These are phyloP conservation scores for Prinsepia uniflora DNA, from an alignment of 306 rosid species.

Conservation along the genomic window DNA sequence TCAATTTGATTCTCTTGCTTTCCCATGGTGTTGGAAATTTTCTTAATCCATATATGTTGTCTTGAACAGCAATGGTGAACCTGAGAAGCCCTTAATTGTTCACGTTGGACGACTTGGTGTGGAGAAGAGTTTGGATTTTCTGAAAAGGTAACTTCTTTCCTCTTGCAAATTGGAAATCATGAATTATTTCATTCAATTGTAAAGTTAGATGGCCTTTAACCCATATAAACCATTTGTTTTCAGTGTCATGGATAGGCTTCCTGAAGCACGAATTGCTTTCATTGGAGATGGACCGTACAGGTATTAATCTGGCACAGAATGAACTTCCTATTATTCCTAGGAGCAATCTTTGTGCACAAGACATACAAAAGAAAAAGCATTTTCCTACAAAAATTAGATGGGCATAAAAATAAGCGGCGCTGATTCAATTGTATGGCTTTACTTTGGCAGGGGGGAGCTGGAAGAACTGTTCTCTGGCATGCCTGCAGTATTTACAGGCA, in stretches of 20 bases:
- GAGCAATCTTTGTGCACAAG: neutral
- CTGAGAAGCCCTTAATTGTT: slow-evolving; percentile 82
- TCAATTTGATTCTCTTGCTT: slow-evolving; percentile 13
- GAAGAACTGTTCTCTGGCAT: slow-evolving; percentile 83
- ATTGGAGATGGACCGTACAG: slow-evolving; percentile 97
- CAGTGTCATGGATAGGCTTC: slow-evolving; percentile 91
- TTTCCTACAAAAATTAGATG: neutral
- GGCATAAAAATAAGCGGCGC: neutral
- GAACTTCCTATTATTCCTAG: neutral
- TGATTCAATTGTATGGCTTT: slow-evolving; percentile 14
- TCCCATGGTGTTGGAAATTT: slow-evolving; percentile 17
- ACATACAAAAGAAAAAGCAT: neutral
- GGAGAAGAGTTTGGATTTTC: slow-evolving; percentile 94
- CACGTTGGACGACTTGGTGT: slow-evolving; percentile 98
- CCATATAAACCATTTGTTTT: slow-evolving; percentile 23
- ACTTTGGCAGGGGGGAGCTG: slow-evolving; percentile 67
- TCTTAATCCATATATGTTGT: slow-evolving; percentile 21
- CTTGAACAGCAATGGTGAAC: slow-evolving; percentile 67
- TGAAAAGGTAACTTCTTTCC: slow-evolving; percentile 55
- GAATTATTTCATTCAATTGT: neutral
- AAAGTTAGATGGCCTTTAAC: slow-evolving; percentile 22
- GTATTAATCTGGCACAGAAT: slow-evolving; percentile 33
- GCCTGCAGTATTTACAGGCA: slow-evolving; percentile 94
- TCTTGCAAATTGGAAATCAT: slow-evolving; percentile 2
- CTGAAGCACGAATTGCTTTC: slow-evolving; percentile 83